Evolutionary conservation across 495 filamentous ascomycete genomes (phyloP).

Genomic region (Amniculicola lignicola): DNA sequence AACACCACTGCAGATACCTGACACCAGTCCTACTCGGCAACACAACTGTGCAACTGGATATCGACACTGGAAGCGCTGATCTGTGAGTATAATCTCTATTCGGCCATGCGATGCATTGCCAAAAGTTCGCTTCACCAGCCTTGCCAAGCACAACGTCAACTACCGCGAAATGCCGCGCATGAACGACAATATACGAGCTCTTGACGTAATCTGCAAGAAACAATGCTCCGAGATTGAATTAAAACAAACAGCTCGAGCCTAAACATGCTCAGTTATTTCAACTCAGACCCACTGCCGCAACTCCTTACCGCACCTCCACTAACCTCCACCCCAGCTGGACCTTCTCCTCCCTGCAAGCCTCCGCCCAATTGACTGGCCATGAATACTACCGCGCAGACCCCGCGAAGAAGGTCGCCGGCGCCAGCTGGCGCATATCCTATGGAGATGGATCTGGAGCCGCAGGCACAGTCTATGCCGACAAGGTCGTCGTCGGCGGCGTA

Average conservation of each 20-base stretch:
- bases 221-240: no score
- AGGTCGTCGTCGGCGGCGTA: slow-evolving; percentile 63
- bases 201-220: no score
- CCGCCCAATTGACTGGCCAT: slow-evolving; percentile 55
- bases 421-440: slow-evolving; percentile 66
- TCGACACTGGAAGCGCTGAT: slow-evolving; percentile 76
- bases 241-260: no score
- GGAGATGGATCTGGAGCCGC: slow-evolving; percentile 65
- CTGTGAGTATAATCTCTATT: slow-evolving; percentile 59
- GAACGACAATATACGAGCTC: no score
- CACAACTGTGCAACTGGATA: slow-evolving; percentile 62
- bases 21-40: slow-evolving; percentile 64
- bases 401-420: slow-evolving; percentile 50
- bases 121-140: no score
- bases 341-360: slow-evolving; percentile 33
- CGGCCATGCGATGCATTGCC: neutral
- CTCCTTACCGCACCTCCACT: no score
- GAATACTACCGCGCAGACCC: slow-evolving; percentile 55
- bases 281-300: no score
- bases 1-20: no score
- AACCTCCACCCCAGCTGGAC: slow-evolving; percentile 32
- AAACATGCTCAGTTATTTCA: no score
- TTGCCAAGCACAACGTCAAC: no score
- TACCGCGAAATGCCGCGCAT: no score
- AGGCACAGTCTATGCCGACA: slow-evolving; percentile 68